Base-by-base conservation (phyloP, 345 rosid genomes). In the Corchorus capsularis region DNA sequence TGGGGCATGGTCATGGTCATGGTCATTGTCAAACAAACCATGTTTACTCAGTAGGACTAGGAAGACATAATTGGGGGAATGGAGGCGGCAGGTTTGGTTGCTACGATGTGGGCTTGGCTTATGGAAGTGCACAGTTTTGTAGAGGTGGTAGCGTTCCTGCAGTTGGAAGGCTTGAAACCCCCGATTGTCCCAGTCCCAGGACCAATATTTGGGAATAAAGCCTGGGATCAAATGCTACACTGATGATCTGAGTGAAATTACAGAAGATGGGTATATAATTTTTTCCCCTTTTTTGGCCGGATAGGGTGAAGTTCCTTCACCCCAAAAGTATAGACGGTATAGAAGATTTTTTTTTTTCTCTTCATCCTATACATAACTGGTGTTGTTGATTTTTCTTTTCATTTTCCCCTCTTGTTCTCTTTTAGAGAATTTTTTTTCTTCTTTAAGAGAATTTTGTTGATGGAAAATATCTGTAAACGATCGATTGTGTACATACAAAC, bases 101-200 rank as follows among this genome's bases (percentile, higher is more conserved):
- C 60, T 73, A 39, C 4, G 90, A 88, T 4, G 90, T 86, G n/a
- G 27, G 49, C 37, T 22, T 71, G 15, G 41, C 8, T 12, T 72
- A 77, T 41, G 75, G 72, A 20, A 70, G 76, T 56, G 61, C 80
- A 55, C 69, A 78, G 74, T n/a, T 56, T 72, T 83, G 79, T 12
- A 81, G 91, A 75, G 79, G 87, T 45, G 86, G 71, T 6, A 88
- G 93, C 67, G 84, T 84, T 70, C 92, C 98, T 0, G 78, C 76
- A 1, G 83, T 88, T 76, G 73, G 34, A 70, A 52, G 32, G 73
- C 73, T 53, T 35, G 61, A 53, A 34, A 69, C 9, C 45, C 15
- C 45, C 2, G 60, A 34, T 17, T 32, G 73, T 50, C 94, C 93
- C 57, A 52, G 73, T 50, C 93, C 93, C 57, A 74, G 77, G 80